phyloP scores from a whole-genome alignment of 1,284 basidiomycete species.

The Naganishia cerealis region DNA sequence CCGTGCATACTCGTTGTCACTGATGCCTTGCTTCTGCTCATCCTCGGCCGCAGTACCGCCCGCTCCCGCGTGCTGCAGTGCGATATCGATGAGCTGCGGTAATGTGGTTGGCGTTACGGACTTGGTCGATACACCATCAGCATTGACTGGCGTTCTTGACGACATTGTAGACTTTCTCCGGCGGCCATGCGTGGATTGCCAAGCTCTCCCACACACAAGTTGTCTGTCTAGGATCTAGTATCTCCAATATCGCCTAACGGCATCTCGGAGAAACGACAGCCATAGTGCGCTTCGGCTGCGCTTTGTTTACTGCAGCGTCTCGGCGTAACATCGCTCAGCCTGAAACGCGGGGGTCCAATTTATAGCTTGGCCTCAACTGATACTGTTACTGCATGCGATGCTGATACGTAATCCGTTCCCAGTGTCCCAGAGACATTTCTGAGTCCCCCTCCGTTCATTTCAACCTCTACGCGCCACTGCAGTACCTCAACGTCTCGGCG shows the following conservation, averaged over 20 bases:
- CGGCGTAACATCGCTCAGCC: too few species aligned
- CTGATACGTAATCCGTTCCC: not conserved
- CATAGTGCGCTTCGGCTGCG: not conserved
- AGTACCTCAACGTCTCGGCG: conserved; percentile 52
- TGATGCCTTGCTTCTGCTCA: not conserved
- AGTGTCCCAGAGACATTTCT: not conserved
- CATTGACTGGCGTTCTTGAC: conserved; percentile 19
- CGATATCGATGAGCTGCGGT: conserved; percentile 5
- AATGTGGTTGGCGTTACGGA: not conserved
- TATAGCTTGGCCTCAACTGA: too few species aligned
- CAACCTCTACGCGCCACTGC: not conserved
- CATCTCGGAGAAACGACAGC: not conserved
- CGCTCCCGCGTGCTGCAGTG: not conserved
- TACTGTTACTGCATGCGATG: too few species aligned
- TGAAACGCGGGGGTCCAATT: too few species aligned
- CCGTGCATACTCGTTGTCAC: not conserved
- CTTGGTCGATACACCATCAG: not conserved
- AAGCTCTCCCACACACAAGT: not conserved
- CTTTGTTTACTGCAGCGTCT: too few species aligned
- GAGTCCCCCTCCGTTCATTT: not conserved
- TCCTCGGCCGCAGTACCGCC: not conserved
- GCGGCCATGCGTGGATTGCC: not conserved
- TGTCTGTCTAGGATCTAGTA: not conserved
- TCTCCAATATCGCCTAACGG: conserved; percentile 1
- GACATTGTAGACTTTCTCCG: not conserved